Percentiles rank a stretch among this genome's conserved stretches.
Conservation (phyloP, 2,329 filamentous ascomycete genomes). For the Chaetomium olivaceum region DNA sequence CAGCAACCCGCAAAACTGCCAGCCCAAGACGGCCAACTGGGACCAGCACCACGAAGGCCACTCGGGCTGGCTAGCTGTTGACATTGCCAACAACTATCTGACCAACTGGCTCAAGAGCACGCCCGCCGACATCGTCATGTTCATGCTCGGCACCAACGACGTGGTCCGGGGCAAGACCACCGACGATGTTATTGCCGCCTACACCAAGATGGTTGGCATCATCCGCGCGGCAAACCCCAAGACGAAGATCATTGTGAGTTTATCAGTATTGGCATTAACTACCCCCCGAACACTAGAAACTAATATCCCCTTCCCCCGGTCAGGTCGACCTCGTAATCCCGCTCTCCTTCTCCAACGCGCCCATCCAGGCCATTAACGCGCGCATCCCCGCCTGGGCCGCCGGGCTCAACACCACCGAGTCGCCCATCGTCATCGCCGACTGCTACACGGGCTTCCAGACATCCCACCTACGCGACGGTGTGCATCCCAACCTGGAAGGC, state of each 20-base stretch:
- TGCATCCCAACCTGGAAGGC: slow-evolving; percentile 44
- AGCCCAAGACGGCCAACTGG: slow-evolving; percentile 38
- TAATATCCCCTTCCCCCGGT: not conserved
- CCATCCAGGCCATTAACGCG: slow-evolving; percentile 39
- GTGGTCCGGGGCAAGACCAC: slow-evolving; percentile 37
- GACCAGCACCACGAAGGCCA: slow-evolving; percentile 48
- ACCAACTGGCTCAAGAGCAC: slow-evolving; percentile 42
- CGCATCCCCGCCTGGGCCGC: slow-evolving; percentile 43
- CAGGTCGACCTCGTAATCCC: slow-evolving; percentile 46
- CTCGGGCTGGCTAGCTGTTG: slow-evolving; percentile 45
- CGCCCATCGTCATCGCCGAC: slow-evolving; percentile 45
- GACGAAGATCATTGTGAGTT: slow-evolving; percentile 44
- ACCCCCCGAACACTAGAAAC: not conserved
- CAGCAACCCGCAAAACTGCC: slow-evolving; percentile 42
- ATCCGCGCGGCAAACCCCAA: slow-evolving; percentile 42
- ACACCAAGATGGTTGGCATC: slow-evolving; percentile 42
- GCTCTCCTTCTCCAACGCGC: slow-evolving; percentile 35
- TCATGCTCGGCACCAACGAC: slow-evolving; percentile 51
- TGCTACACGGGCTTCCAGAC: slow-evolving; percentile 40
- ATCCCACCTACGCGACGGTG: slow-evolving; percentile 41
- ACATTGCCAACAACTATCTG: slow-evolving; percentile 47
- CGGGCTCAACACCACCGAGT: slow-evolving; percentile 39
- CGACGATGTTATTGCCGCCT: slow-evolving; percentile 42
- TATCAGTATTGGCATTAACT: too few species aligned
- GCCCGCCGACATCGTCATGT: slow-evolving; percentile 46